phyloP scores from a whole-genome alignment of 768 basidiomycete genomes.

The Neoboletus subvelutipes region DNA sequence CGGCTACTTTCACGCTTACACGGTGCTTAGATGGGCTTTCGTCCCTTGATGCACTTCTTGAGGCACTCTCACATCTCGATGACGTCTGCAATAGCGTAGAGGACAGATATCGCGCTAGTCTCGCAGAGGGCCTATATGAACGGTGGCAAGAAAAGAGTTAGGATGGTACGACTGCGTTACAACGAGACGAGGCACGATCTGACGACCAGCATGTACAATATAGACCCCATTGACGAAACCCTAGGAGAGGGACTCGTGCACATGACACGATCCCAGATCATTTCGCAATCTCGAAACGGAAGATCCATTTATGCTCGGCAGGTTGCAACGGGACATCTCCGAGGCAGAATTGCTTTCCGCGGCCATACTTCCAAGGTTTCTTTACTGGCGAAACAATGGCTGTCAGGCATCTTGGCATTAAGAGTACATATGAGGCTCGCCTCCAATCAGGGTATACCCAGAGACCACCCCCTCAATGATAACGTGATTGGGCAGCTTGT shows the following conservation, averaged over 20 bases:
- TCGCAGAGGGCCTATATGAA: conserved; percentile 55
- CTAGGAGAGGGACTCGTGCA: neutral
- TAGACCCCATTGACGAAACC: neutral
- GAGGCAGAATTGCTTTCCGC: conserved; percentile 26
- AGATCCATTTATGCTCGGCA: conserved; percentile 31
- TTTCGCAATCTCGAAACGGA: conserved; percentile 14
- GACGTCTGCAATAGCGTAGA: conserved; percentile 71
- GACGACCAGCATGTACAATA: neutral
- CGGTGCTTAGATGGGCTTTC: conserved; percentile 73
- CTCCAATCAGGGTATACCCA: conserved; percentile 23
- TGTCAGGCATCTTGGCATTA: neutral
- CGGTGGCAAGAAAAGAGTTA: conserved; percentile 70
- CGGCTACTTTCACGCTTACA: neutral
- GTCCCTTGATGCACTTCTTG: conserved; percentile 75
- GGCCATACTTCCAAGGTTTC: conserved; percentile 31
- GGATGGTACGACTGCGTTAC: neutral
- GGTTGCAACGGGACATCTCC: conserved; percentile 15
- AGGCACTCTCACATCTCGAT: conserved; percentile 76
- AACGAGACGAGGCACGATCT: conserved; percentile 4
- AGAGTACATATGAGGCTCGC: conserved; percentile 1
- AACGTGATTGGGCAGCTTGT: conserved; percentile 17
- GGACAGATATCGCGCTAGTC: conserved; percentile 61
- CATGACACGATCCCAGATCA: neutral
- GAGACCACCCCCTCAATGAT: conserved; percentile 5
- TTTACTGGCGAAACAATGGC: conserved; percentile 13